Evolutionary conservation across 208 protist genomes (phyloP).

Genomic region (Leishmania major): DNA sequence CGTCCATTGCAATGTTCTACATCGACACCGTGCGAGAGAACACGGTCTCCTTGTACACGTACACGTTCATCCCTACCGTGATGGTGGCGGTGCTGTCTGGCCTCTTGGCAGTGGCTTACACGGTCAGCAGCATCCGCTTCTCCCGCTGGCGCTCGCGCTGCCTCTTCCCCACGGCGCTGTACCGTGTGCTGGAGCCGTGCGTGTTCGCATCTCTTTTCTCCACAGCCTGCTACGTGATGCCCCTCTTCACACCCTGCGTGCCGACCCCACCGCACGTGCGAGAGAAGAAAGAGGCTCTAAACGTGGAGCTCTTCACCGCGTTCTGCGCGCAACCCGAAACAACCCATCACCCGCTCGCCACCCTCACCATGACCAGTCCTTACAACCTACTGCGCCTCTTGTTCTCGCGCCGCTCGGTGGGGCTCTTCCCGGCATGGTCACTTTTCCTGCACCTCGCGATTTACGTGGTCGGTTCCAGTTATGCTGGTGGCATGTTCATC

Average conservation of each 20-base stretch:
- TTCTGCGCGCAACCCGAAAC: slow-evolving; percentile 47
- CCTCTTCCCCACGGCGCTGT: slow-evolving; percentile 41
- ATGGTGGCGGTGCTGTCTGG: slow-evolving; percentile 62
- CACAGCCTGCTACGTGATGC: slow-evolving; percentile 52
- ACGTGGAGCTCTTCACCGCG: slow-evolving; percentile 59
- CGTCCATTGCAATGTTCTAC: slow-evolving; percentile 64
- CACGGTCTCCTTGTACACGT: slow-evolving; percentile 50
- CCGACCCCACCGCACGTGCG: slow-evolving; percentile 40
- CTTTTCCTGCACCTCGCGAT: slow-evolving; percentile 58
- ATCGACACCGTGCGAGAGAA: slow-evolving; percentile 51
- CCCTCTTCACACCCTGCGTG: slow-evolving; percentile 56
- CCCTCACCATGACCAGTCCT: slow-evolving; percentile 58
- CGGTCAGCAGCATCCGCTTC: slow-evolving; percentile 66
- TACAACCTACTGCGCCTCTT: slow-evolving; percentile 72
- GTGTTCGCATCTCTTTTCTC: slow-evolving; percentile 47
- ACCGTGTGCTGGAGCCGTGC: slow-evolving; percentile 66
- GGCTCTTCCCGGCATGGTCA: slow-evolving; percentile 46
- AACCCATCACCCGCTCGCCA: slow-evolving; percentile 69
- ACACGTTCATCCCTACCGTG: slow-evolving; percentile 67
- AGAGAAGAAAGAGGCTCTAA: slow-evolving; percentile 36
- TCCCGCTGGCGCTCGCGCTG: slow-evolving; percentile 52
- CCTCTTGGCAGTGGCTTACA: slow-evolving; percentile 72
- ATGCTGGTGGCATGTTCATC: slow-evolving; percentile 74
- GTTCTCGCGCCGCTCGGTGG: slow-evolving; percentile 58
- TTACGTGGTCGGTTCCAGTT: slow-evolving; percentile 70